These are phyloP conservation scores for Cercospora berteroae DNA, from an alignment of 2,329 filamentous ascomycete species.

Conservation along the genomic window DNA sequence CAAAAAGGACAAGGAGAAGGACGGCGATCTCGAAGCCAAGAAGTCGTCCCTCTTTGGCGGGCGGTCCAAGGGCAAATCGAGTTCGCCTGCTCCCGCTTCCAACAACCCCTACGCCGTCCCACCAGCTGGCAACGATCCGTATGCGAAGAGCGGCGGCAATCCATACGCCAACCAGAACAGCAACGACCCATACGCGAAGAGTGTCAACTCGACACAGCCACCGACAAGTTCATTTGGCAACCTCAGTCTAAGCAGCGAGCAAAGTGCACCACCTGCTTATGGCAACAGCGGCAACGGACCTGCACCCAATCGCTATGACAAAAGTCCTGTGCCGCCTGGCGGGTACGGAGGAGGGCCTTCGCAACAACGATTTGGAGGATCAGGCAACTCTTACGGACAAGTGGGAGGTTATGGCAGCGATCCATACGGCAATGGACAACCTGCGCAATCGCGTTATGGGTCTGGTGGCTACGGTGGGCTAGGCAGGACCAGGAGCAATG, in stretches of 20 bases:
- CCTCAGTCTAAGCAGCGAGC: slow-evolving; percentile 29
- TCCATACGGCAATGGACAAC: slow-evolving; percentile 47
- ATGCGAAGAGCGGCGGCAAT: slow-evolving; percentile 33
- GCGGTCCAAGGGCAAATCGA: slow-evolving; percentile 54
- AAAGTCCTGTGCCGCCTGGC: slow-evolving; percentile 46
- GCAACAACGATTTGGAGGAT: slow-evolving; percentile 27
- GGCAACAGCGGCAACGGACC: slow-evolving; percentile 31
- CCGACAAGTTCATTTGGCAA: slow-evolving; percentile 35
- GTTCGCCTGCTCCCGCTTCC: slow-evolving; percentile 45
- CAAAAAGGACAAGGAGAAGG: slow-evolving; percentile 53
- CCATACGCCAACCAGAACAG: slow-evolving; percentile 32
- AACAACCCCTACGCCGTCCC: slow-evolving; percentile 59
- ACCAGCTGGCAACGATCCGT: slow-evolving; percentile 28
- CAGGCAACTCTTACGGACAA: slow-evolving; percentile 40
- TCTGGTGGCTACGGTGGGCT: slow-evolving; percentile 57
- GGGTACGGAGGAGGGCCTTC: slow-evolving; percentile 42
- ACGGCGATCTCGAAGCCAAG: slow-evolving; percentile 52
- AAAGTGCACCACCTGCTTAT: slow-evolving; percentile 38
- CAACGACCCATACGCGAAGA: slow-evolving; percentile 35
- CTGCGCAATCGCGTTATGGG: slow-evolving; percentile 40
- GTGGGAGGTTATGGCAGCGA: slow-evolving; percentile 53
- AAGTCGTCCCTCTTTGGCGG: slow-evolving; percentile 60
- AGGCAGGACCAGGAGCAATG: slow-evolving; percentile 50
- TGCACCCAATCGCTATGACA: slow-evolving; percentile 43
- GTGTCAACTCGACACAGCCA: slow-evolving; percentile 28